A percentile compares a stretch with the other conserved stretches of the same genome.
Evolutionary conservation across 805 yeast species (phyloP).

Genomic region (Starmerella vaccinii): DNA sequence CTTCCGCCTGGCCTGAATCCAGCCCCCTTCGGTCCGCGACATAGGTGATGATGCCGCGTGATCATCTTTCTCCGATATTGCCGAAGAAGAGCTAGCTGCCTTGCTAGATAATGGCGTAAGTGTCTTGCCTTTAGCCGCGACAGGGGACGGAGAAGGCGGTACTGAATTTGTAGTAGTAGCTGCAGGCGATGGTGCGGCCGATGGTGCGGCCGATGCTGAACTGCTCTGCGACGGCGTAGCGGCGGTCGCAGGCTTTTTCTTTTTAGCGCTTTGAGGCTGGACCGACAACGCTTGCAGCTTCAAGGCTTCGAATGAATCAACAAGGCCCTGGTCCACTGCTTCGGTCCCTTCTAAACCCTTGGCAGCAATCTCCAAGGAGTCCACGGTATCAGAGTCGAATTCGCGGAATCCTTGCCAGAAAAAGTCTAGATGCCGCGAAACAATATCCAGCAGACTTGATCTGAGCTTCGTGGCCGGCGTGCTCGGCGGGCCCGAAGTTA

Average conservation of each 20-base stretch:
- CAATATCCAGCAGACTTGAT: slow-evolving; percentile 2
- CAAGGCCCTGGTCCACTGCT: neutral
- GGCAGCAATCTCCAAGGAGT: neutral
- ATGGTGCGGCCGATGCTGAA: neutral
- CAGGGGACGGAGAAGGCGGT: neutral
- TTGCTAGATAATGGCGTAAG: no score
- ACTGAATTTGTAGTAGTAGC: neutral
- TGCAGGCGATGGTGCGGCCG: neutral
- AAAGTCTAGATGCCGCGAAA: slow-evolving; percentile 13
- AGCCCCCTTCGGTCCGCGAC: neutral
- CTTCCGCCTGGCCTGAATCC: slow-evolving; percentile 3
- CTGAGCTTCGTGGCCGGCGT: slow-evolving; percentile 8
- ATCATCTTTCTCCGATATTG: no score
- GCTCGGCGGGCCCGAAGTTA: neutral
- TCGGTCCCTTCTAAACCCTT: neutral
- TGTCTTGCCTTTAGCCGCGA: neutral
- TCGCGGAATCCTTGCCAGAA: slow-evolving; percentile 4
- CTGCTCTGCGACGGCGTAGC: neutral
- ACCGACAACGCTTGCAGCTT: neutral
- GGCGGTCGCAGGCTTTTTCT: neutral
- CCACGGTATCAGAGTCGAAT: slow-evolving; percentile 1
- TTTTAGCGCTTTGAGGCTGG: neutral
- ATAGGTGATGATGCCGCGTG: neutral
- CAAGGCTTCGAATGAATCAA: neutral
- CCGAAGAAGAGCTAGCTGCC: no score